Percentiles rank a stretch among this genome's conserved stretches.
Conservation (phyloP, 208 protist species). For the Leishmania mexicana region DNA sequence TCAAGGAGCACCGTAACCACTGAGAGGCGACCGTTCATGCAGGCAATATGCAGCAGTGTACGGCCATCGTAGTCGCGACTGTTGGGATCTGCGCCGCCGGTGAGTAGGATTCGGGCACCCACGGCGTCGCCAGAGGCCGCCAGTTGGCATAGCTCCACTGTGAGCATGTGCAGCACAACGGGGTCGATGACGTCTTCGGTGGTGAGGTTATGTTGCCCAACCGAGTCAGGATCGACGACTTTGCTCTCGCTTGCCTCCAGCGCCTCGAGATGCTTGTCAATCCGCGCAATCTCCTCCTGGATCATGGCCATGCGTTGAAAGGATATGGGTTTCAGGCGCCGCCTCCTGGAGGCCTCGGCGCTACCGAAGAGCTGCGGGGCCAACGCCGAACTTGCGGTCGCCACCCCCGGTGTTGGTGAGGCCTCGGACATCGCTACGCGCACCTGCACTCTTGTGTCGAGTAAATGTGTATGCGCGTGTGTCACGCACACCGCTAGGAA, state of each 20-base stretch:
- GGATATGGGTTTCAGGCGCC: conserved; percentile 50
- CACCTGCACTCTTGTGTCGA: not conserved
- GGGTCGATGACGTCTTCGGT: conserved; percentile 51
- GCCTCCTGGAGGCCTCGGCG: conserved; percentile 22
- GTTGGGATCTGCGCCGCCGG: conserved; percentile 77
- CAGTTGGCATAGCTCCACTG: conserved; percentile 81
- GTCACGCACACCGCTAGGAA: no score
- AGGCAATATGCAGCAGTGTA: conserved; percentile 84
- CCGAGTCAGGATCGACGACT: conserved; percentile 1
- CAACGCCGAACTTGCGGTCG: conserved; percentile 10
- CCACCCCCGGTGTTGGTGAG: not conserved
- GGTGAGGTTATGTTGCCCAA: conserved; percentile 21
- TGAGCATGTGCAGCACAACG: conserved; percentile 69
- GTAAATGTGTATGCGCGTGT: not conserved
- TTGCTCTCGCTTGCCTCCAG: conserved; percentile 38
- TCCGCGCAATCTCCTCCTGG: conserved; percentile 72
- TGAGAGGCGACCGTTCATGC: conserved; percentile 49
- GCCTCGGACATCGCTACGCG: conserved; percentile 9
- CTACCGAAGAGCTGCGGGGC: conserved; percentile 9
- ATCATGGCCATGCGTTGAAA: conserved; percentile 78
- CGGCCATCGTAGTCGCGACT: conserved; percentile 80
- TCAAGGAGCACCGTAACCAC: conserved; percentile 72
- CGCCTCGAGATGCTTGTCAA: conserved; percentile 61
- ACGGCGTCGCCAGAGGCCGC: conserved; percentile 65
- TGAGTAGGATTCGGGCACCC: conserved; percentile 69